These are phyloP conservation scores for Erucastrum elatum DNA, from an alignment of 345 rosid species.

Conservation along the genomic window DNA sequence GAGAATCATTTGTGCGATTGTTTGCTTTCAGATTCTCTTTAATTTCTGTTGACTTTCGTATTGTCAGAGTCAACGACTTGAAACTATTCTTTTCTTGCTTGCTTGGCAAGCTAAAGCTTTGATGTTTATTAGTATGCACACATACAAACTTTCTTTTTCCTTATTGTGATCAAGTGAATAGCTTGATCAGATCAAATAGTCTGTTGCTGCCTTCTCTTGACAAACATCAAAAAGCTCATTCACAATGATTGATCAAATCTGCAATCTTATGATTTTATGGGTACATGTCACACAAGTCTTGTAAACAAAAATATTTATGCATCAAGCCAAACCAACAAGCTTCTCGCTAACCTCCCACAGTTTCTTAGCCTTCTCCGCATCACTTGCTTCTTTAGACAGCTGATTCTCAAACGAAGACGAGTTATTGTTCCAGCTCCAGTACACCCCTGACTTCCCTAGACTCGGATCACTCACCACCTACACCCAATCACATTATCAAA, in stretches of 20 bases:
- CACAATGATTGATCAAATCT: neutral
- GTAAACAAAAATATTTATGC: neutral
- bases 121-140: neutral
- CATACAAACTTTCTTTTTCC: neutral
- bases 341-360: constrained; percentile 47
- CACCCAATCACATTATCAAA: constrained; percentile 5
- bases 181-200: neutral
- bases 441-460: constrained; percentile 83
- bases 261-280: neutral
- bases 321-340: constrained; percentile 44
- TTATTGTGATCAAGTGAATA: neutral
- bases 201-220: neutral
- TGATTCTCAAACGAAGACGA: constrained; percentile 90
- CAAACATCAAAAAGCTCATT: neutral
- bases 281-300: neutral
- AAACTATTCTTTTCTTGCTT: neutral
- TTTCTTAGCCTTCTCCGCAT: constrained; percentile 68
- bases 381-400: constrained; percentile 86
- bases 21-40: too few relatives aligned
- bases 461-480: constrained; percentile 90
- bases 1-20: neutral
- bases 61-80: too few relatives aligned
- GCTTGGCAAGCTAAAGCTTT: neutral
- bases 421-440: constrained; percentile 96
- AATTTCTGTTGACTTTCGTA: too few relatives aligned